A percentile compares a stretch with the other conserved stretches of the same genome.
These are phyloP conservation scores for Plectosphaerella plurivora DNA, from an alignment of 2,329 filamentous ascomycete species.

Conservation along the genomic window DNA sequence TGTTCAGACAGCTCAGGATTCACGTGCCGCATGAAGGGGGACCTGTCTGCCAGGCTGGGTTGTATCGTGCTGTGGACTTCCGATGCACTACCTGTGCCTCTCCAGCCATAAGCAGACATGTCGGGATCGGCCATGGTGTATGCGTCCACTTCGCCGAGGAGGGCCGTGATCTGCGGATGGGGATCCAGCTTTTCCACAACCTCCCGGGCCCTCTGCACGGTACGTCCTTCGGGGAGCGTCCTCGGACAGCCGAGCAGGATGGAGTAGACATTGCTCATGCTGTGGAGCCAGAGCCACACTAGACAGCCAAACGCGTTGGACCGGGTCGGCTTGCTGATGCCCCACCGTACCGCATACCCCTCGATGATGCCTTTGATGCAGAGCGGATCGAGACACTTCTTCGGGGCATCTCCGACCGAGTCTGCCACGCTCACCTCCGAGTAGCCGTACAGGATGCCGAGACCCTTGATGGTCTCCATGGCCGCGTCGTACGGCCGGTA, in stretches of 20 bases:
- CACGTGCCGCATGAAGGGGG: background rate
- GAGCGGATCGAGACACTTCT: background rate
- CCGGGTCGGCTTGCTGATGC: background rate
- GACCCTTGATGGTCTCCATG: background rate
- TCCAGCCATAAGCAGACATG: background rate
- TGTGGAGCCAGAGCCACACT: background rate
- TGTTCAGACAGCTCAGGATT: background rate
- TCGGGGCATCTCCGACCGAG: background rate
- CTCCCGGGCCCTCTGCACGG: background rate
- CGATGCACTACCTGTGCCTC: no score
- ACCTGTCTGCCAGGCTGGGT: background rate
- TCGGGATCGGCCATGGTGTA: background rate
- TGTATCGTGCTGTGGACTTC: no score
- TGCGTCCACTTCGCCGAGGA: background rate
- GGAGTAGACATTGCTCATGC: background rate
- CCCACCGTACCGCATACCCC: background rate
- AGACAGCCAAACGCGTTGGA: background rate
- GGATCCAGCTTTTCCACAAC: background rate
- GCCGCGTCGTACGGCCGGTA: background rate
- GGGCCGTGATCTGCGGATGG: background rate
- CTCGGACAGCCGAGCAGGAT: background rate
- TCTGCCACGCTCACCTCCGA: background rate
- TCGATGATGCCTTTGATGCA: background rate
- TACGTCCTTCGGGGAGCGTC: background rate
- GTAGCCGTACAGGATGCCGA: background rate